Evolutionary conservation across 768 basidiomycete genomes (phyloP).

Genomic region (Boletus pseudo-olivaceus): DNA sequence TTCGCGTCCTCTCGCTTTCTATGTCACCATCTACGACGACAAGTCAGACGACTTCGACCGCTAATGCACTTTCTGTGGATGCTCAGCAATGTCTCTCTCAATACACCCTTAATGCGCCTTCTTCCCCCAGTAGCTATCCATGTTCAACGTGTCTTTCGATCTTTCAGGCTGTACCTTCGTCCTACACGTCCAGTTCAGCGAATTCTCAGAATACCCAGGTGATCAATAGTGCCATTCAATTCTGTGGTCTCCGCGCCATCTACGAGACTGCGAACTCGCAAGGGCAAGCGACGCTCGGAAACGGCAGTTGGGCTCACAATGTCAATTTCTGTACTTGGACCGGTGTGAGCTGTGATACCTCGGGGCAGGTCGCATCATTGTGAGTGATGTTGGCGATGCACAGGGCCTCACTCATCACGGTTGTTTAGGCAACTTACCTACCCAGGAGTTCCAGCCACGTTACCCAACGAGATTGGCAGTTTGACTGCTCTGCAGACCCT

Average conservation of each 20-base stretch:
- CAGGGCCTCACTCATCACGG: background rate
- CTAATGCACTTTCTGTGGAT: constrained; percentile 34
- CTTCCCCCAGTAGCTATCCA: constrained; percentile 41
- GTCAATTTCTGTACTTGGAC: constrained; percentile 45
- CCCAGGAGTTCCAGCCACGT: constrained; percentile 43
- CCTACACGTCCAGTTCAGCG: constrained; percentile 27
- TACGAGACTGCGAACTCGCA: constrained; percentile 36
- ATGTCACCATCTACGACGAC: constrained; percentile 7
- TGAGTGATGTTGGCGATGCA: constrained; percentile 23
- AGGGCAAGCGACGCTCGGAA: constrained; percentile 39
- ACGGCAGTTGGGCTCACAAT: constrained; percentile 45
- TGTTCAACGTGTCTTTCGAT: constrained; percentile 44
- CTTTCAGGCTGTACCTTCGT: constrained; percentile 36
- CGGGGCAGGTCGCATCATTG: constrained; percentile 41
- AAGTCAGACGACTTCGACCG: constrained; percentile 23
- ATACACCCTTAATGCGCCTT: constrained; percentile 43
- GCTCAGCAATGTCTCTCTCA: constrained; percentile 45
- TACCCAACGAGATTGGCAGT: constrained; percentile 41
- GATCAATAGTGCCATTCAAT: constrained; percentile 40
- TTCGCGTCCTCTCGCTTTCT: constrained; percentile 30
- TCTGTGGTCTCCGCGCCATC: constrained; percentile 45
- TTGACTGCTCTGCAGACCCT: constrained; percentile 39
- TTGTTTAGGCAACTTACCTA: constrained; percentile 37
- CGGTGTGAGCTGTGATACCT: constrained; percentile 42
- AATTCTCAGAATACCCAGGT: constrained; percentile 33